Evolutionary conservation across 2,329 filamentous ascomycete species (phyloP).

Genomic region (Tolypocladium tropicale): DNA sequence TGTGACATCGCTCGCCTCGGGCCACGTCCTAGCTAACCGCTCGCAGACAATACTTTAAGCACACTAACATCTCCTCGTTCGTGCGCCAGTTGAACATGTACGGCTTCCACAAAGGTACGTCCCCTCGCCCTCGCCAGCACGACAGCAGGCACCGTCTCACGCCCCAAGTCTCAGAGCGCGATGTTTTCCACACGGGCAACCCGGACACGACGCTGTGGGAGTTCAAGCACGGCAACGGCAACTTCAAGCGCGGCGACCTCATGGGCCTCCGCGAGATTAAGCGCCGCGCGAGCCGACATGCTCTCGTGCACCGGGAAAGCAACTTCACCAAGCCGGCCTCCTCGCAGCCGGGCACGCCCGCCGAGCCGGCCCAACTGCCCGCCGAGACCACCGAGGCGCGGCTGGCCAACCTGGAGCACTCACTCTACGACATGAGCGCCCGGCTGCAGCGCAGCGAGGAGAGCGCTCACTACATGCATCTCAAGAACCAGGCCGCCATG

Average conservation of each 20-base stretch:
- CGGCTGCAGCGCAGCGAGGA: slow-evolving; percentile 79
- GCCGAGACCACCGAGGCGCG: slow-evolving; percentile 70
- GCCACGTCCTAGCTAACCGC: slow-evolving; percentile 3
- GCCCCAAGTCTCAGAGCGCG: slow-evolving; percentile 59
- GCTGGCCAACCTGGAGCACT: slow-evolving; percentile 67
- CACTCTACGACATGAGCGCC: slow-evolving; percentile 67
- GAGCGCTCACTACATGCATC: slow-evolving; percentile 63
- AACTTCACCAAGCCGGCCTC: slow-evolving; percentile 63
- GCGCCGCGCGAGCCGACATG: slow-evolving; percentile 82
- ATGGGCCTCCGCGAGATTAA: slow-evolving; percentile 91
- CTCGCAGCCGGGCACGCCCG: slow-evolving; percentile 75
- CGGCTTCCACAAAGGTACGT: slow-evolving; percentile 90
- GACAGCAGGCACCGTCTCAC: neutral
- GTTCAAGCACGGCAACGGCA: slow-evolving; percentile 96
- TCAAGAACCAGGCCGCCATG: slow-evolving; percentile 71
- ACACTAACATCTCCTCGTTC: slow-evolving; percentile 98
- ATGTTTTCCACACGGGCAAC: slow-evolving; percentile 92
- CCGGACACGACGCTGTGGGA: slow-evolving; percentile 95
- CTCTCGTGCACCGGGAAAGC: slow-evolving; percentile 87
- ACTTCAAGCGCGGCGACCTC: slow-evolving; percentile 90
- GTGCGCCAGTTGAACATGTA: slow-evolving; percentile 99
- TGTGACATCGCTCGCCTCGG: neutral
- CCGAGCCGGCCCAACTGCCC: slow-evolving; percentile 62
- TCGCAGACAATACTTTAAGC: slow-evolving; percentile 94
- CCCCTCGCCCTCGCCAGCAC: neutral